Conservation (phyloP, 768 basidiomycete genomes). For the Suillus paluster region DNA sequence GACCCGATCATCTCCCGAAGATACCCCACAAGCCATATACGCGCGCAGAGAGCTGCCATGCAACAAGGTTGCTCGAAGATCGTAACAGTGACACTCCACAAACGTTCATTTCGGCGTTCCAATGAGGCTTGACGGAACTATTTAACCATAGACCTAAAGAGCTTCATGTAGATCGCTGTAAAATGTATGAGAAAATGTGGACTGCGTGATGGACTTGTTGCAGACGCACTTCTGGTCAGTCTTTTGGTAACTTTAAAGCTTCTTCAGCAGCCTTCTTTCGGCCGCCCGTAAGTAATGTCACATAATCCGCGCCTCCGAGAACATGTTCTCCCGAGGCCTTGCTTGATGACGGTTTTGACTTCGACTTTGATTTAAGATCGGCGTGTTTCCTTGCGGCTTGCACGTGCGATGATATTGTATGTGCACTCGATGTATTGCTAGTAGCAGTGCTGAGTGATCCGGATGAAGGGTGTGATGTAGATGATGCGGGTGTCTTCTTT, state of each 20-base stretch:
- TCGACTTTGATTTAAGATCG: conserved; percentile 27
- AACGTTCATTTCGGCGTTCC: neutral
- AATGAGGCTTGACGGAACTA: neutral
- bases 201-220: conserved; percentile 58
- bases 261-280: conserved; percentile 68
- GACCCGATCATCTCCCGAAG: neutral
- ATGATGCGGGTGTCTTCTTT: conserved; percentile 19
- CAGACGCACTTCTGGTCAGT: conserved; percentile 35
- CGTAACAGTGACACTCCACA: neutral
- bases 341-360: conserved; percentile 12
- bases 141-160: neutral
- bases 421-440: conserved; percentile 2
- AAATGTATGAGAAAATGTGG: conserved; percentile 81
- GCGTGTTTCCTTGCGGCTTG: conserved; percentile 34
- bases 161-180: conserved; percentile 33
- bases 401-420: conserved; percentile 7
- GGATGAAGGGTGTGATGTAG: conserved; percentile 13
- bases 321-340: conserved; percentile 43
- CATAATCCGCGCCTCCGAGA: conserved; percentile 78
- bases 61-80: neutral
- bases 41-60: neutral
- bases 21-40: too few species aligned
- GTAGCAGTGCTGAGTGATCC: conserved; percentile 1
- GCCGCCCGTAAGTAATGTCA: conserved; percentile 72
- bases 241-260: conserved; percentile 58